These are phyloP conservation scores for Linnemannia zychae DNA, from an alignment of 192 early-diverging fungal species.

Conservation along the genomic window DNA sequence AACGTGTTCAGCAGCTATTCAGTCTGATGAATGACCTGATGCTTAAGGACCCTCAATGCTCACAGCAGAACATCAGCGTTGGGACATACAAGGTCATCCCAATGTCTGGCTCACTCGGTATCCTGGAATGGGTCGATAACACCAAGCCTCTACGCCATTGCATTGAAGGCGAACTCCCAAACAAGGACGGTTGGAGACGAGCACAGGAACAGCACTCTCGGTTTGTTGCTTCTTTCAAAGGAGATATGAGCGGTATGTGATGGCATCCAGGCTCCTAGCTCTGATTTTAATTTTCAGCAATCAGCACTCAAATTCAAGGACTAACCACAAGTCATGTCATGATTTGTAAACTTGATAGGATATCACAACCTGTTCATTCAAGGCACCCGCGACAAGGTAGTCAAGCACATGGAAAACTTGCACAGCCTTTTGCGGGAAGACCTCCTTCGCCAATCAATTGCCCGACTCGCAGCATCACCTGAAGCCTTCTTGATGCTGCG, in stretches of 20 bases:
- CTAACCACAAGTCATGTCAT: background rate
- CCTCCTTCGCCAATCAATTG: conserved; percentile 67
- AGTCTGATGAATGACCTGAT: conserved; percentile 83
- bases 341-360: conserved; percentile 51
- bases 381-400: conserved; percentile 63
- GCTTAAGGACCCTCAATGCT: conserved; percentile 64
- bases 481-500: conserved; percentile 81
- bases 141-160: conserved; percentile 77
- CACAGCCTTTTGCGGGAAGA: conserved; percentile 56
- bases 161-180: conserved; percentile 64
- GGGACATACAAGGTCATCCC: conserved; percentile 81
- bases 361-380: conserved; percentile 70
- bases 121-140: conserved; percentile 84
- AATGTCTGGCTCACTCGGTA: conserved; percentile 72
- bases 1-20: conserved; percentile 84
- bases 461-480: conserved; percentile 73
- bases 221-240: conserved; percentile 65
- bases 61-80: conserved; percentile 68
- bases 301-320: no score
- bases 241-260: conserved; percentile 58
- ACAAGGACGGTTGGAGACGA: conserved; percentile 56
- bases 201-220: conserved; percentile 60
- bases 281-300: background rate
- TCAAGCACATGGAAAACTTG: conserved; percentile 64
- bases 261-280: background rate